Percentiles rank a stretch among this genome's conserved stretches.
Conservation (phyloP, 2,329 filamentous ascomycete genomes). For the Claviceps sp. region DNA sequence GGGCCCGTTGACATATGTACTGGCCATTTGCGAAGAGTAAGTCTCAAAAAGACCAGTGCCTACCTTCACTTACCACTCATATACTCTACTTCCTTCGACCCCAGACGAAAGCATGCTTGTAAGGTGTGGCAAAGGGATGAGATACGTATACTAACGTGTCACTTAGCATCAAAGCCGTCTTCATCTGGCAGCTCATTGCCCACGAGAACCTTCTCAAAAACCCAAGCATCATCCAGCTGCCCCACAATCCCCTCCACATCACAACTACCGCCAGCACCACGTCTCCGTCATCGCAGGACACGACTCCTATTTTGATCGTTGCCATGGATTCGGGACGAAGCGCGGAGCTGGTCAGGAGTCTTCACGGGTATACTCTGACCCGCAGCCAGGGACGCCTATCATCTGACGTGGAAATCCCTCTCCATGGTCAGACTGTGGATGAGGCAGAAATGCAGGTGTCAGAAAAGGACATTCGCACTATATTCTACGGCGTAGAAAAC, state of each 20-base stretch:
- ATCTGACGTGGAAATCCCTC: constrained; percentile 14
- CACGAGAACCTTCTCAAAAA: constrained; percentile 35
- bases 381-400: constrained; percentile 20
- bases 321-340: constrained; percentile 25
- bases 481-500: constrained; percentile 33
- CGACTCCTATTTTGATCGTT: constrained; percentile 21
- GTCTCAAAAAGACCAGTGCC: constrained; percentile 6
- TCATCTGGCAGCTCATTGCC: constrained; percentile 44
- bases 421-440: constrained; percentile 8
- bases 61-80: neutral
- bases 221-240: constrained; percentile 34
- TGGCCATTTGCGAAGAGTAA: constrained; percentile 47
- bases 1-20: constrained; percentile 23
- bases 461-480: constrained; percentile 24
- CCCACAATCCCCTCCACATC: constrained; percentile 52
- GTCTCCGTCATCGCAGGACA: constrained; percentile 5
- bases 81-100: neutral
- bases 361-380: constrained; percentile 18
- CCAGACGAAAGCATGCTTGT: constrained; percentile 9
- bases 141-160: neutral
- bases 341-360: constrained; percentile 14
- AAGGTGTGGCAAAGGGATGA: no score
- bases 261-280: constrained; percentile 12
- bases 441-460: constrained; percentile 24
- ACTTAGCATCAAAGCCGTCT: constrained; percentile 46